Percentiles rank a stretch among this genome's conserved stretches.
Conservation (phyloP, 768 basidiomycete genomes). For the Dendrothele bispora region DNA sequence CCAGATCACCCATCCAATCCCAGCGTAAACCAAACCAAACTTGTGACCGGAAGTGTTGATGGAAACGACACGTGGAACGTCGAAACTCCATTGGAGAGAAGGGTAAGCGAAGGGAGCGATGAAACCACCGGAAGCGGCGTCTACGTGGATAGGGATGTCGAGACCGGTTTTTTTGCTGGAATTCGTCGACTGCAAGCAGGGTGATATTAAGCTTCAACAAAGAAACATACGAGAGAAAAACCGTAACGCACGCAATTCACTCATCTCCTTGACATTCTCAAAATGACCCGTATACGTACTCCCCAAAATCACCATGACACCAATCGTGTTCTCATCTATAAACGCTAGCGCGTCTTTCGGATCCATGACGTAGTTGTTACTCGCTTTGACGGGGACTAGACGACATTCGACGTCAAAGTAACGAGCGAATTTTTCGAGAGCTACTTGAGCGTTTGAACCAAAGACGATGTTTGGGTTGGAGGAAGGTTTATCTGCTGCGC, state of each 20-base stretch:
- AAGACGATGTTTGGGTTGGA: conserved; percentile 60
- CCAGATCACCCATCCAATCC: conserved; percentile 66
- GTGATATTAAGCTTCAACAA: neutral
- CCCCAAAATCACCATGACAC: conserved; percentile 57
- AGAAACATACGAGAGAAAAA: neutral
- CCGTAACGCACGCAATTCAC: conserved; percentile 16
- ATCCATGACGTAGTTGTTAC: conserved; percentile 52
- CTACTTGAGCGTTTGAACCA: conserved; percentile 62
- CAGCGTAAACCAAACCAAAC: conserved; percentile 51
- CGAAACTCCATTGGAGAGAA: conserved; percentile 56
- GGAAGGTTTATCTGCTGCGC: conserved; percentile 54
- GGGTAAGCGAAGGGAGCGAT: conserved; percentile 66
- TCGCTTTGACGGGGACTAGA: conserved; percentile 43
- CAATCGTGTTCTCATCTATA: conserved; percentile 73
- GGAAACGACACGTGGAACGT: conserved; percentile 52
- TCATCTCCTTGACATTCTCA: conserved; percentile 60
- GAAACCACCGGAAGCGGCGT: conserved; percentile 64
- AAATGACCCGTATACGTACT: conserved; percentile 65
- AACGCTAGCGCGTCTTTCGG: conserved; percentile 55
- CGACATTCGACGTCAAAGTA: conserved; percentile 66
- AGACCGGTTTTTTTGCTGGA: conserved; percentile 55
- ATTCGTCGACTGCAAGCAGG: conserved; percentile 44
- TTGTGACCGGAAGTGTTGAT: conserved; percentile 62
- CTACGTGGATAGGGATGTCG: conserved; percentile 66
- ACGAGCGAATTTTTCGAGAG: conserved; percentile 66